Evolutionary conservation across 441 rosid species (phyloP), one percentile per base, ranked within the genome.

Genomic region (Breynia disticha): DNA sequence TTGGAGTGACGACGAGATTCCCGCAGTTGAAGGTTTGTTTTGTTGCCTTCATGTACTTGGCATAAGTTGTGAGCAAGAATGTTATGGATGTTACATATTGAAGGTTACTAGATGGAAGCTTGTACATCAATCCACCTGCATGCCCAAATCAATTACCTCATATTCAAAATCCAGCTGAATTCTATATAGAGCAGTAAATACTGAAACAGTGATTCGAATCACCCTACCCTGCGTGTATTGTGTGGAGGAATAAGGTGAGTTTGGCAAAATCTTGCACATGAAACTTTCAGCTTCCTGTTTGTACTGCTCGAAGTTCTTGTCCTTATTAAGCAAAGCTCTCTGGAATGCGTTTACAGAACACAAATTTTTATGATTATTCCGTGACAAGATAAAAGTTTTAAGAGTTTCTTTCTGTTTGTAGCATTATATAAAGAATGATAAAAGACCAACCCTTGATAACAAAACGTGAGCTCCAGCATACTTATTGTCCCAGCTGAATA

Each of bases 71-170:
- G 45, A 88, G 80, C 63, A 85, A 61, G 67, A 73, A 88, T 45
- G 91, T 52, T 63, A 83, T 88, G 46, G 95, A 75, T n/a, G 89
- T 78, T 16, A 88, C 96, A 59, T 88, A 83, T 56, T 85, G 96
- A 13, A 88, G 87, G 57, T 85, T 88, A 60, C 80, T 81, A 19
- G 63, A 47, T 16, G 80, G 76, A 19, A 78, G 56, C 74, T 88
- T 88, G 79, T 62, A 83, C 69, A 88, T 79, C 7, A 85, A 64
- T 0, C 97, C 97, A 32, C 97, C 95, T 88, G 81, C 9, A 39
- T 39, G 11, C 32, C 32, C 32, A 24, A 24, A 24, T 24, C 32
- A 24, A 24, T 24, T 7, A 24, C 32, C 7, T 24, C 3, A 24
- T 24, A 2, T 24, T 49, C 19, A 17, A 3, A 49, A 48, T 10